Evolutionary conservation across 2,329 filamentous ascomycete species (phyloP).

Genomic region (Anthostomella pinea): DNA sequence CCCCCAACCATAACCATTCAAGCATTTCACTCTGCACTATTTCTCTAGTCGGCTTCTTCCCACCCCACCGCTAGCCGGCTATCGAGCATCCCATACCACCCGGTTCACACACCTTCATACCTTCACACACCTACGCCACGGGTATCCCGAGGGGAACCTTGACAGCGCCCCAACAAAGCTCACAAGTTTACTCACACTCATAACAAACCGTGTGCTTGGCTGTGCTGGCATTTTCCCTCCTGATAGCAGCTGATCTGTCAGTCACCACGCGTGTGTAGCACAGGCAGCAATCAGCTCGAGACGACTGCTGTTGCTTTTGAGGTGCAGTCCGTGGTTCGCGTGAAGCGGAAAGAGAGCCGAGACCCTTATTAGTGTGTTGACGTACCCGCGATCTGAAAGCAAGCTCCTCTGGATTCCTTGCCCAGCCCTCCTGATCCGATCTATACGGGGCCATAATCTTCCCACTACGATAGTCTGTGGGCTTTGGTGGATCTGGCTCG

Average conservation of each 20-base stretch:
- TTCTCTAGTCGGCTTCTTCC: conserved; percentile 25
- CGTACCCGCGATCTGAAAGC: conserved; percentile 20
- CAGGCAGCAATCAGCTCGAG: too few relatives aligned
- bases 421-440: conserved; percentile 21
- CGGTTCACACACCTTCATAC: too few relatives aligned
- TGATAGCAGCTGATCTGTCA: too few relatives aligned
- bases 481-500: conserved; percentile 22
- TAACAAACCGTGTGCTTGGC: too few relatives aligned
- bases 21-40: conserved; percentile 25
- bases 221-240: too few relatives aligned
- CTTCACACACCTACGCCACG: conserved; percentile 3
- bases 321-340: too few relatives aligned
- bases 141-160: conserved; percentile 8
- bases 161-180: too few relatives aligned
- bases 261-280: too few relatives aligned
- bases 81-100: too few relatives aligned
- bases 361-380: conserved; percentile 10
- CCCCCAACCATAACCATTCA: conserved; percentile 19
- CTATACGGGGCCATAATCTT: conserved; percentile 6
- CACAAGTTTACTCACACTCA: too few relatives aligned
- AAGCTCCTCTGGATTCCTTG: conserved; percentile 27
- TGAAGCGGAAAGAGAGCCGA: too few relatives aligned
- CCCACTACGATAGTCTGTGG: conserved; percentile 17
- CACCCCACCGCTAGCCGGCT: conserved; percentile 22
- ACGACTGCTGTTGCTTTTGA: too few relatives aligned